phyloP scores from a whole-genome alignment of 768 basidiomycete genomes.

The Pisolithus tinctorius region DNA sequence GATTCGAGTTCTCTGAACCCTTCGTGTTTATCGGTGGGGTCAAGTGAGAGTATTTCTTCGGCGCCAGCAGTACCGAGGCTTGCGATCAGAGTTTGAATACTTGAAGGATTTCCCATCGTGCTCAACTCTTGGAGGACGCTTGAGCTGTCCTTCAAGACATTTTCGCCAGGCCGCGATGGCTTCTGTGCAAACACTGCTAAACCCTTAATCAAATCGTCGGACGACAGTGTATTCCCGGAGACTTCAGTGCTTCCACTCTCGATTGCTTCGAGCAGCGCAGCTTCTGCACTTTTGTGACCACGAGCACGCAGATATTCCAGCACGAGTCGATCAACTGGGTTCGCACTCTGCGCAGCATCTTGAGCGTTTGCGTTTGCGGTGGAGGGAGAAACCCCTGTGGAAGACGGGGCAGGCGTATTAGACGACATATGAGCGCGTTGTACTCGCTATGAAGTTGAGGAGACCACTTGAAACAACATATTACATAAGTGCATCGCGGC shows the following conservation, averaged over 20 bases:
- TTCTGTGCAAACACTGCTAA: conserved; percentile 68
- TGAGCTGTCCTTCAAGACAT: conserved; percentile 59
- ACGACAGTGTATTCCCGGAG: conserved; percentile 33
- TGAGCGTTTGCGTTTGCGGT: conserved; percentile 19
- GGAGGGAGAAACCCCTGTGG: conserved; percentile 24
- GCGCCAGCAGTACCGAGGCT: conserved; percentile 76
- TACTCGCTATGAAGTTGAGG: background rate
- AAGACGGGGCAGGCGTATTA: conserved; percentile 28
- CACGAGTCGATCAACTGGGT: conserved; percentile 34
- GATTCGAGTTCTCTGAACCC: conserved; percentile 81
- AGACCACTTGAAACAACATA: no score
- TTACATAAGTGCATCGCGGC: no score
- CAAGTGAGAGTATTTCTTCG: conserved; percentile 73
- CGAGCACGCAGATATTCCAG: conserved; percentile 42
- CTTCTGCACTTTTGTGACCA: conserved; percentile 40
- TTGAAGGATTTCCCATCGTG: conserved; percentile 61
- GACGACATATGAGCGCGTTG: conserved; percentile 18
- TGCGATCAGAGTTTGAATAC: conserved; percentile 68
- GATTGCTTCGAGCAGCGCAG: conserved; percentile 35
- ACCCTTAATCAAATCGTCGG: conserved; percentile 48
- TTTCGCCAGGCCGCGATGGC: conserved; percentile 59
- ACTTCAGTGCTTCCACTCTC: conserved; percentile 28
- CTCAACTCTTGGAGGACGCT: conserved; percentile 63
- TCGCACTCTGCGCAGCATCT: conserved; percentile 14
- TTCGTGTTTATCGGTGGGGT: conserved; percentile 81